Base-by-base conservation (phyloP, 371 early-diverging fungal genomes). In the Mortierella sp. region DNA sequence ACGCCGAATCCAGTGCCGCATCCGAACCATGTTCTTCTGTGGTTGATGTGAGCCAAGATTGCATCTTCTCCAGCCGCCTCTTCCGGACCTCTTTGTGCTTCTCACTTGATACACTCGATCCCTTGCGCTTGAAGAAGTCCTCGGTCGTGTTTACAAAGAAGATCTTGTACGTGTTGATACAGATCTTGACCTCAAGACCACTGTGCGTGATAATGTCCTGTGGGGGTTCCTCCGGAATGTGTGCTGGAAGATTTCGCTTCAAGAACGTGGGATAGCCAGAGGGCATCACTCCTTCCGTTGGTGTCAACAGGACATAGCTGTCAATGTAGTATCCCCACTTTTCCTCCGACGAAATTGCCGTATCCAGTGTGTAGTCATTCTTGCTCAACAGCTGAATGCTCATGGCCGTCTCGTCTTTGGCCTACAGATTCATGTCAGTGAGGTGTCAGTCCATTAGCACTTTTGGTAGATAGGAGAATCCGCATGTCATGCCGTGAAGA, bases 311-410 rank as follows among this genome's bases (percentile, higher is more conserved):
- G 79, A 96, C 94, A 66, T 94, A 98, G 60, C 92, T 92, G 67
- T 96, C 95, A 22, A 97, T 94, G 60, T 97, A 98, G 67, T 94
- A 86, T 22, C 94, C 93, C 90, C 96, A 98, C 45, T 88, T 88
- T 71, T 96, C 96, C 71, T 96, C 95, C 21, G 91, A 87, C 13
- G 94, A 91, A 28, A 91, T 84, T 0, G 89, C 81, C 10, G 85
- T 86, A 53, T 92, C 92, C 19, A 90, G 64, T 59, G 91, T 88
- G 41, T 92, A 87, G 60, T 97, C 96, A 53, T 96, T 93, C 74
- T 92, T 95, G 45, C 88, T 88, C 46, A 97, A 73, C 47, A 96
- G 70, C 76, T 95, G 95, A 34, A 96, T 90, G 2, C 95, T 90
- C 85, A 96, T 86, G 19, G 84, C 80, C 45, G 80, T 71, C 44